phyloP scores from a whole-genome alignment of 106 monocot genomes.

The Chionographis japonica region DNA sequence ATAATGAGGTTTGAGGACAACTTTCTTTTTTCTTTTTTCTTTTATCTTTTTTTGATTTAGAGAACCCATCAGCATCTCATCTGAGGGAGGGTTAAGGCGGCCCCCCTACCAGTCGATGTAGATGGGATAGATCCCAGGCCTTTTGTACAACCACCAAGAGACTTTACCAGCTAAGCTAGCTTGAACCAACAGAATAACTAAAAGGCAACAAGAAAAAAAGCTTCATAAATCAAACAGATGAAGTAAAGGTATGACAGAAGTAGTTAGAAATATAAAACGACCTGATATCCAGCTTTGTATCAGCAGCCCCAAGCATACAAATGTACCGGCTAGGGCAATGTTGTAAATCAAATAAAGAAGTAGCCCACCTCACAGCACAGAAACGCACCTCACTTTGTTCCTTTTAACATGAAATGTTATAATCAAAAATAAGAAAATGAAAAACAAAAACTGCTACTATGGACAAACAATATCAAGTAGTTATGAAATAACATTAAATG shows the following conservation, averaged over 20 bases:
- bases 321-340: slow-evolving; percentile 92
- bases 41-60: no score
- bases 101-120: no score
- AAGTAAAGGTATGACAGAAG: no score
- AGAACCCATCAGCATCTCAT: no score
- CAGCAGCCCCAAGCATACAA: slow-evolving; percentile 91
- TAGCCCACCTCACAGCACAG: slow-evolving; percentile 88
- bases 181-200: neutral
- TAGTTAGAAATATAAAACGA: slow-evolving; percentile 1
- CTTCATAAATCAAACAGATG: no score
- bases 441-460: slow-evolving; percentile 8
- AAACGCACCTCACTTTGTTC: slow-evolving; percentile 97
- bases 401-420: slow-evolving; percentile 23
- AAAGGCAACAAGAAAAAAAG: neutral
- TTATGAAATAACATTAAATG: neutral
- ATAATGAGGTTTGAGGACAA: no score
- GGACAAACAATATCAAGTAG: neutral
- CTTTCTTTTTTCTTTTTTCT: no score
- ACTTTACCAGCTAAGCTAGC: neutral
- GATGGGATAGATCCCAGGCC: no score
- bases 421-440: slow-evolving; percentile 2
- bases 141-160: no score
- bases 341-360: slow-evolving; percentile 58
- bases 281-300: slow-evolving; percentile 88
- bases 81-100: no score